Percentiles rank a stretch among this genome's conserved stretches.
Evolutionary conservation across 2,329 filamentous ascomycete species (phyloP).

Genomic region (Akanthomyces lecanii): DNA sequence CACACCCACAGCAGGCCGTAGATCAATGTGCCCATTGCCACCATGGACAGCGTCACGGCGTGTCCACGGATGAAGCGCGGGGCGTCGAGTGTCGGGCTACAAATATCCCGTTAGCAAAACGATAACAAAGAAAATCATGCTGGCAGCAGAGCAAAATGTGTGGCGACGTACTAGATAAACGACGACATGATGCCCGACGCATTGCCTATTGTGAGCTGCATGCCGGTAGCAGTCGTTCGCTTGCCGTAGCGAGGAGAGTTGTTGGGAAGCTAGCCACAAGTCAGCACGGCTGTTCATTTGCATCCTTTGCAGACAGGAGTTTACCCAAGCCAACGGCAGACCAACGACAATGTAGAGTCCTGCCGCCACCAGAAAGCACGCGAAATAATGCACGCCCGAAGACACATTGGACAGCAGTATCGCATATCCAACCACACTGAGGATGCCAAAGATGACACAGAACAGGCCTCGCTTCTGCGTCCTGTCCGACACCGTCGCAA

Average conservation of each 20-base stretch:
- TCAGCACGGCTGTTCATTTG: neutral
- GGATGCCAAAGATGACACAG: slow-evolving; percentile 54
- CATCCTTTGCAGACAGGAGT: slow-evolving; percentile 10
- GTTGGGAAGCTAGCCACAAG: slow-evolving; percentile 44
- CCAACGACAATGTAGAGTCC: slow-evolving; percentile 63
- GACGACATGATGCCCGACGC: slow-evolving; percentile 68
- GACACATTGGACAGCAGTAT: slow-evolving; percentile 59
- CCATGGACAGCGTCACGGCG: slow-evolving; percentile 55
- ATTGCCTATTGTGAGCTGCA: slow-evolving; percentile 70
- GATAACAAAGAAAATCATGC: neutral
- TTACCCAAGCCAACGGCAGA: slow-evolving; percentile 51
- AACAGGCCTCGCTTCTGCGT: slow-evolving; percentile 63
- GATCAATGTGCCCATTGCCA: slow-evolving; percentile 48
- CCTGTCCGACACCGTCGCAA: slow-evolving; percentile 64
- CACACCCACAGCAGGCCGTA: slow-evolving; percentile 54
- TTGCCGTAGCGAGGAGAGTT: slow-evolving; percentile 75
- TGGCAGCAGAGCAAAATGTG: no score
- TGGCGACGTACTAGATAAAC: slow-evolving; percentile 50
- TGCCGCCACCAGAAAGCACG: slow-evolving; percentile 69
- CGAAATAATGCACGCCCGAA: slow-evolving; percentile 66
- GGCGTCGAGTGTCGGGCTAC: slow-evolving; percentile 41
- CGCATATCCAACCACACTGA: slow-evolving; percentile 66
- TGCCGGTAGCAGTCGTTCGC: slow-evolving; percentile 64
- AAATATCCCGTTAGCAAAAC: neutral
- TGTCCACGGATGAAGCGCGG: slow-evolving; percentile 60